Conservation (phyloP, 257 asterid species). For the Solanum chiquidenum region DNA sequence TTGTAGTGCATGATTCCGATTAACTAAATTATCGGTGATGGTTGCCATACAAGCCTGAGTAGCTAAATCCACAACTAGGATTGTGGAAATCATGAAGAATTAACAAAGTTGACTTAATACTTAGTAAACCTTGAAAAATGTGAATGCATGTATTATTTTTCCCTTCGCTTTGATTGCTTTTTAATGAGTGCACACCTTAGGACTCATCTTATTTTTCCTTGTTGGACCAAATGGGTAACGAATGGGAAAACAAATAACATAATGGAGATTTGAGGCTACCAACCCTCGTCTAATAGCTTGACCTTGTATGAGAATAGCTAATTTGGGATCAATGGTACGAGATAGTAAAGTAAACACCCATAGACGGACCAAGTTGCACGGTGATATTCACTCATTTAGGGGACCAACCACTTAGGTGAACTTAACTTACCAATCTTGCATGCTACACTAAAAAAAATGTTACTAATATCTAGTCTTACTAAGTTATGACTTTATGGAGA, state of each 20-base stretch:
- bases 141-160: not conserved
- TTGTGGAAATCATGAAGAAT: not conserved
- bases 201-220: not conserved
- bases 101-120: not conserved
- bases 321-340: not conserved
- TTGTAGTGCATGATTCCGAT: not conserved
- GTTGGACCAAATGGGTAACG: not conserved
- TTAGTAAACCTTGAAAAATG: not conserved
- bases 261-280: not conserved
- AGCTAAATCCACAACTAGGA: not conserved
- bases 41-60: not conserved
- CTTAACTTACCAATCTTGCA: not conserved
- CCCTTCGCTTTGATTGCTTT: not conserved
- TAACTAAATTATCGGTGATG: too few species aligned
- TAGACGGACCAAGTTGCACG: not conserved
- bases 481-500: not conserved
- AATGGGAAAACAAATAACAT: not conserved
- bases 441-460: not conserved
- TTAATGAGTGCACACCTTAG: not conserved
- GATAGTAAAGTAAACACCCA: not conserved
- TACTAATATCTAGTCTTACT: not conserved
- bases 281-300: not conserved
- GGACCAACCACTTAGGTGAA: not conserved
- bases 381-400: not conserved
- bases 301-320: not conserved